Percentiles rank a stretch among this genome's conserved stretches.
Conservation (phyloP, 441 rosid species). For the Daphne laureola region DNA sequence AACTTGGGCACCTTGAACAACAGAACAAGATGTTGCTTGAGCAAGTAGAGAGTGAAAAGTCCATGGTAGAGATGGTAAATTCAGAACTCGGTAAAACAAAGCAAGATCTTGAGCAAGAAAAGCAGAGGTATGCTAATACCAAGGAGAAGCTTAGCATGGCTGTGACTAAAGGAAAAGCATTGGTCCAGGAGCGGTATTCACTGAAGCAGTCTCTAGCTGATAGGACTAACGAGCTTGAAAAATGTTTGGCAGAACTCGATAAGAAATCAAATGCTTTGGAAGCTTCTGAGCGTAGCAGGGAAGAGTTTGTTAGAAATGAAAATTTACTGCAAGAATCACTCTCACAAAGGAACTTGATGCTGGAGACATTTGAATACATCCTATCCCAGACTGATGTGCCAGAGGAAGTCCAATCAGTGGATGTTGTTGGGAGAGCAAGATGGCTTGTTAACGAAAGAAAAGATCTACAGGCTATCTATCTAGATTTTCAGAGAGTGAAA, state of each 20-base stretch:
- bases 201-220: conserved; percentile 73
- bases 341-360: conserved; percentile 35
- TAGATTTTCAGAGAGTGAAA: conserved; percentile 51
- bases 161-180: conserved; percentile 87
- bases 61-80: conserved; percentile 26
- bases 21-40: conserved; percentile 53
- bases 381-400: conserved; percentile 40
- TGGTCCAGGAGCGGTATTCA: conserved; percentile 86
- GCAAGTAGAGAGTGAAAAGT: conserved; percentile 48
- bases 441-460: conserved; percentile 68
- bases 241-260: conserved; percentile 49
- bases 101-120: conserved; percentile 73
- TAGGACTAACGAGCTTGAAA: conserved; percentile 66
- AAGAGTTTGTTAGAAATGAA: conserved; percentile 50
- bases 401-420: conserved; percentile 48
- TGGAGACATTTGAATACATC: conserved; percentile 46
- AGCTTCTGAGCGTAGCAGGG: conserved; percentile 47
- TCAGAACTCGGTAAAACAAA: conserved; percentile 43
- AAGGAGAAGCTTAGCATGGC: conserved; percentile 97
- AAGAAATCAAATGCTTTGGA: conserved; percentile 55
- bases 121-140: conserved; percentile 59
- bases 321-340: conserved; percentile 52
- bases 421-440: conserved; percentile 45
- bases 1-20: conserved; percentile 39
- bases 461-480: conserved; percentile 33